These are phyloP conservation scores for Hymenoscyphus fructigenus DNA, from an alignment of 2,329 filamentous ascomycete species.

Conservation along the genomic window DNA sequence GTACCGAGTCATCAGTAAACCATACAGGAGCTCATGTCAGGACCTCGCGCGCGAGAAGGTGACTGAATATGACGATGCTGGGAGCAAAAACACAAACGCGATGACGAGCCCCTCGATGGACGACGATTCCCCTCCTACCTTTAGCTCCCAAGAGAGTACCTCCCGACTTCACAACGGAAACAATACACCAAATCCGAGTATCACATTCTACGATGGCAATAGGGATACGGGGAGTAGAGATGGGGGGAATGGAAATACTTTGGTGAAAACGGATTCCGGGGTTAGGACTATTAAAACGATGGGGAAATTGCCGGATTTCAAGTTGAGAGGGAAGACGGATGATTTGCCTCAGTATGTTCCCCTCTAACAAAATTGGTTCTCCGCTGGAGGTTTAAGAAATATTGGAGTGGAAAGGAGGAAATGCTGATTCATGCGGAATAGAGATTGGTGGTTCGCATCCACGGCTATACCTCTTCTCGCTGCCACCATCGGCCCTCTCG, in stretches of 20 bases:
- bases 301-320: slow-evolving; percentile 30
- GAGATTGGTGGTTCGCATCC: slow-evolving; percentile 43
- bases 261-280: neutral
- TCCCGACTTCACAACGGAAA: neutral
- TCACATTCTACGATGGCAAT: neutral
- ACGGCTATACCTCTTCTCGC: slow-evolving; percentile 58
- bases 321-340: slow-evolving; percentile 36
- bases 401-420: neutral
- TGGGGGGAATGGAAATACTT: neutral
- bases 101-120: neutral
- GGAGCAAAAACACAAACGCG: neutral
- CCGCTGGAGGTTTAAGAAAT: neutral
- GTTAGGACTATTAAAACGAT: slow-evolving; percentile 26
- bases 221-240: neutral
- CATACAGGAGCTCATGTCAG: too few relatives aligned
- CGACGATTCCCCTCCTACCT: neutral
- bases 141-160: slow-evolving; percentile 4
- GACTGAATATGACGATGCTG: neutral
- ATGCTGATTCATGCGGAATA: slow-evolving; percentile 16
- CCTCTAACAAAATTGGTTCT: neutral
- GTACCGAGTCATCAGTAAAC: too few relatives aligned
- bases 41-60: neutral
- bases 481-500: slow-evolving; percentile 68
- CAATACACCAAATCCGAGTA: neutral
- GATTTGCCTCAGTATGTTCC: slow-evolving; percentile 36